phyloP scores from a whole-genome alignment of 768 basidiomycete species.

The Chalciporus chontae region DNA sequence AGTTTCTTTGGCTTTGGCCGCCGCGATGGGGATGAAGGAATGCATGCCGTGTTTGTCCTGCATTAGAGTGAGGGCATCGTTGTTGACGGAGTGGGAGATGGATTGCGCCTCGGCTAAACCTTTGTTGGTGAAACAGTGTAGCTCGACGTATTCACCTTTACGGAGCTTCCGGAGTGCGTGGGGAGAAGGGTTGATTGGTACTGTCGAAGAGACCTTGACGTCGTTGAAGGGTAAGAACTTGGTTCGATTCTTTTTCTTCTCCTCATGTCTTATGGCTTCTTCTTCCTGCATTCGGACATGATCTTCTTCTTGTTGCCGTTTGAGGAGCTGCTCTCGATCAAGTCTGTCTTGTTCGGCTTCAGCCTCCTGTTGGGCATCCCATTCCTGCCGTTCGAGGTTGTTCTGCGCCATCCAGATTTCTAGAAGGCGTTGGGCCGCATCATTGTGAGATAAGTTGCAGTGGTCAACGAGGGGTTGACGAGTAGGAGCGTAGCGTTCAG shows the following conservation, averaged over 20 bases:
- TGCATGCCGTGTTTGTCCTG: neutral
- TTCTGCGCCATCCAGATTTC: no score
- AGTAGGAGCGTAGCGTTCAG: no score
- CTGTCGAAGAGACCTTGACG: neutral
- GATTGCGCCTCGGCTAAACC: neutral
- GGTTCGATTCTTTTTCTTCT: neutral
- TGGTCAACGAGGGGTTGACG: no score
- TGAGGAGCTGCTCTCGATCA: neutral
- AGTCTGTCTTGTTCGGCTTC: neutral
- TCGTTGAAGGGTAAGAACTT: neutral
- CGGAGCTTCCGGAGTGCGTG: neutral
- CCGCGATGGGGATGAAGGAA: neutral
- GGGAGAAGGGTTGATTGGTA: neutral
- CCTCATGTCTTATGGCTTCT: neutral
- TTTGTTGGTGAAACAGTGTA: constrained; percentile 7
- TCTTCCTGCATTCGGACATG: neutral
- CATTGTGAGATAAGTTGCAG: no score
- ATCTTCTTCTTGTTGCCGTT: neutral
- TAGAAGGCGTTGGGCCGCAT: no score
- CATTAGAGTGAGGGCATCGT: neutral
- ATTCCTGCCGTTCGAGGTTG: neutral
- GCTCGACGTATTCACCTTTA: neutral
- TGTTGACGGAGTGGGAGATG: neutral
- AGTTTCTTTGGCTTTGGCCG: no score
- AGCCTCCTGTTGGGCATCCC: neutral